Evolutionary conservation across 176 grass and related monocot species (phyloP), one percentile per base, ranked within the genome.

Genomic region (Musa schizocarpa): DNA sequence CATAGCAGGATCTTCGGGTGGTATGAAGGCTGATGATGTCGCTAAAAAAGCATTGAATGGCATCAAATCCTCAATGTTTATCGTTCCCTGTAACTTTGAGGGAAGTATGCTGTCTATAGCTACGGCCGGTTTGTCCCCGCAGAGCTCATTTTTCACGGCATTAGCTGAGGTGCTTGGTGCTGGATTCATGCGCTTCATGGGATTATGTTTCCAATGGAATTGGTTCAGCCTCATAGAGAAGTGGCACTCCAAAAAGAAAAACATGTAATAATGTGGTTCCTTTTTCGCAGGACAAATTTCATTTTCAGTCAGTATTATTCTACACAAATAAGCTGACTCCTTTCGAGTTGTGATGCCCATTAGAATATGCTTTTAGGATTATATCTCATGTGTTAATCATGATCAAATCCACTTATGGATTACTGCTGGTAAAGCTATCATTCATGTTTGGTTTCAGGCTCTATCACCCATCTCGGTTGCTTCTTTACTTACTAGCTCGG

Each of bases 81-180:
- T 78, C 69, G 43, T 88, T n/a, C 88, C 95, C 16, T 99, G 95
- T 81, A 99, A 99, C 68, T 94, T 99, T 0, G 88, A 94, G 52
- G 95, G 95, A 2, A 54, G 69, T 29, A 94, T 99, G 86, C 72
- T 99, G 49, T 85, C 95, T 67, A 76, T 99, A 57, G 95, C 90
- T 27, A 99, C 95, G 68, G 83, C 82, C 78, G 95, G 95, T 79
- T 68, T 99, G 71, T 92, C 95, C 17, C 90, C 95, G 0, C 95
- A 99, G 76, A 92, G 90, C 74, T 99, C 95, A 19, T 73, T 69
- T 0, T 16, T 88, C 75, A 82, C 68, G 54, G 90, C 84, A 57
- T 78, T 94, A 50, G 11, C 85, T 21, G 95, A 94, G 83, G 84
- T 99, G 34, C 26, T 94, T 71, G 82, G 84, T 23, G 82, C 76